phyloP scores from a whole-genome alignment of 306 rosid genomes.

The Alnus rubra region DNA sequence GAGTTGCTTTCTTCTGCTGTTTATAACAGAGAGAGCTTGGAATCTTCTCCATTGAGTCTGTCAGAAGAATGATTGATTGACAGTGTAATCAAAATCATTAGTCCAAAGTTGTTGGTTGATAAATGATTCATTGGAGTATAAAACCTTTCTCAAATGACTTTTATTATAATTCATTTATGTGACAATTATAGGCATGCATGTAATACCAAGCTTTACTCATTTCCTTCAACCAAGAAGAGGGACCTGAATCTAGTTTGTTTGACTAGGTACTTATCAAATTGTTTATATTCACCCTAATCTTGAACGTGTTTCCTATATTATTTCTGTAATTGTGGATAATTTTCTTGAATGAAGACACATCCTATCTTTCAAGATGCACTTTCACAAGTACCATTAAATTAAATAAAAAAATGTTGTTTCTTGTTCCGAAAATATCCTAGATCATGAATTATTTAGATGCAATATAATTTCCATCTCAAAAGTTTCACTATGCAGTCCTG shows the following conservation, averaged over 20 bases:
- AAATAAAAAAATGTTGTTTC: background rate
- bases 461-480: background rate
- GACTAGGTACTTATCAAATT: background rate
- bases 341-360: background rate
- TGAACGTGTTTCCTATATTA: background rate
- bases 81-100: slow-evolving; percentile 1
- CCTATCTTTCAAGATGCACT: background rate
- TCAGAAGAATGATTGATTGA: slow-evolving; percentile 26
- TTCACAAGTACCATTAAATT: background rate
- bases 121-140: background rate
- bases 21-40: slow-evolving; percentile 59
- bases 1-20: slow-evolving; percentile 59
- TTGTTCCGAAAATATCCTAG: background rate
- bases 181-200: background rate
- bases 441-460: slow-evolving; percentile 16
- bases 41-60: slow-evolving; percentile 84
- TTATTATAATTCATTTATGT: background rate
- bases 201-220: background rate
- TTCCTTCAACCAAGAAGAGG: background rate
- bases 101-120: background rate
- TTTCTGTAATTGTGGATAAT: background rate
- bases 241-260: background rate
- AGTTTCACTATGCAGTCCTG: background rate
- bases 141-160: slow-evolving; percentile 5
- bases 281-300: background rate